A percentile compares a stretch with the other conserved stretches of the same genome.
Conservation (phyloP, 306 rosid species). For the Leucaena leucocephala region DNA sequence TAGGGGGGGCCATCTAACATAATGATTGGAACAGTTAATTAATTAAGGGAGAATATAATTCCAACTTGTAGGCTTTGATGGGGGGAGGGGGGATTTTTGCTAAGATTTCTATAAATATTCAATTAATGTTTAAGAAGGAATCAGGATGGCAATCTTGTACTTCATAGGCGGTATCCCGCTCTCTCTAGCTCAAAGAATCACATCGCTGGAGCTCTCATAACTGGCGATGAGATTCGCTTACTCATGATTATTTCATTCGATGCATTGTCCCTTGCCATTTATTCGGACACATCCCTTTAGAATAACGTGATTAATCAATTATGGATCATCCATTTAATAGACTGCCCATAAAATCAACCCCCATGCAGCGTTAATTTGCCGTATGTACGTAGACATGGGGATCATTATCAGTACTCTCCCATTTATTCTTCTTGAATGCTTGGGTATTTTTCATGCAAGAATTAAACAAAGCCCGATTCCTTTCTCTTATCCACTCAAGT, state of each 20-base stretch:
- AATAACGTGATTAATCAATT: slow-evolving; percentile 7
- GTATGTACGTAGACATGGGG: neutral
- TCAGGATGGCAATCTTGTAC: neutral
- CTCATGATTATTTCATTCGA: neutral
- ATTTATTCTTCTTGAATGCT: neutral
- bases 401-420: neutral
- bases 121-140: neutral
- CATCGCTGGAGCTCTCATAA: neutral
- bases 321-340: neutral
- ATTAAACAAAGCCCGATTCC: neutral
- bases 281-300: slow-evolving; percentile 4
- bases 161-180: too few relatives aligned
- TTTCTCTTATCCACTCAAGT: neutral
- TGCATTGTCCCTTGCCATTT: neutral
- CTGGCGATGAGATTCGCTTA: neutral
- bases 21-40: too few relatives aligned
- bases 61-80: neutral
- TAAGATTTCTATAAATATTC: too few relatives aligned
- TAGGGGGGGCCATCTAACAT: too few relatives aligned
- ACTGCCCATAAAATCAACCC: neutral
- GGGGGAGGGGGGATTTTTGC: too few relatives aligned
- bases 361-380: neutral
- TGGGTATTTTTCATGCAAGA: neutral
- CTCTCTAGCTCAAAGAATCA: neutral
- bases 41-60: slow-evolving; percentile 7